These are phyloP conservation scores for Pseudocercospora vitis DNA, from an alignment of 2,329 filamentous ascomycete genomes.

Conservation along the genomic window DNA sequence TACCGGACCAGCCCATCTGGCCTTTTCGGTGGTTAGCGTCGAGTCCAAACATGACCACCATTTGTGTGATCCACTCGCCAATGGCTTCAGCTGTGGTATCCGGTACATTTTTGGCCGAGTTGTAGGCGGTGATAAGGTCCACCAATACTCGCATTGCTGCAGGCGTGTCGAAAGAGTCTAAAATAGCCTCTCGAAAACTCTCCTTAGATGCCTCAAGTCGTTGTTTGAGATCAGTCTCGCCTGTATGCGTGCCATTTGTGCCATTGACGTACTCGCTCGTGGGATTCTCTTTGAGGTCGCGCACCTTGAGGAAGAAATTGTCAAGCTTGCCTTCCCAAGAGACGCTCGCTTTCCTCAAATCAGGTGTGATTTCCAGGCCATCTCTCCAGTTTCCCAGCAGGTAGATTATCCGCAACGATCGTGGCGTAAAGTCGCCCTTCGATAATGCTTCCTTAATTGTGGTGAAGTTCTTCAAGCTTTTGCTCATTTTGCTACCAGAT, in stretches of 20 bases:
- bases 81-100: conserved; percentile 53
- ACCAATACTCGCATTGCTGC: conserved; percentile 75
- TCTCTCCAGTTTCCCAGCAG: conserved; percentile 87
- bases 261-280: conserved; percentile 21
- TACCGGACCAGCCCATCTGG: conserved; percentile 64
- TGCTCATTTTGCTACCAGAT: conserved; percentile 91
- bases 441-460: conserved; percentile 82
- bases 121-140: conserved; percentile 75
- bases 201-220: conserved; percentile 56
- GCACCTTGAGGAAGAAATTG: conserved; percentile 64
- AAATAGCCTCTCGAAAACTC: conserved; percentile 64
- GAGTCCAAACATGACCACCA: conserved; percentile 82
- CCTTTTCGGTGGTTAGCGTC: conserved; percentile 55
- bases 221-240: conserved; percentile 41
- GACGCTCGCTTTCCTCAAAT: conserved; percentile 68
- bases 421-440: conserved; percentile 69
- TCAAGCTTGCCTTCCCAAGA: conserved; percentile 80
- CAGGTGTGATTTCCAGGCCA: conserved; percentile 79
- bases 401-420: conserved; percentile 81
- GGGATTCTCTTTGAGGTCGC: conserved; percentile 45
- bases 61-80: conserved; percentile 77
- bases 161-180: conserved; percentile 86
- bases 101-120: conserved; percentile 54
- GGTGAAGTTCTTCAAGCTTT: conserved; percentile 92
- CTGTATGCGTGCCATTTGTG: conserved; percentile 39